These are phyloP conservation scores for Hypocreales sp. DNA, from an alignment of 2,329 filamentous ascomycete genomes.

Conservation along the genomic window DNA sequence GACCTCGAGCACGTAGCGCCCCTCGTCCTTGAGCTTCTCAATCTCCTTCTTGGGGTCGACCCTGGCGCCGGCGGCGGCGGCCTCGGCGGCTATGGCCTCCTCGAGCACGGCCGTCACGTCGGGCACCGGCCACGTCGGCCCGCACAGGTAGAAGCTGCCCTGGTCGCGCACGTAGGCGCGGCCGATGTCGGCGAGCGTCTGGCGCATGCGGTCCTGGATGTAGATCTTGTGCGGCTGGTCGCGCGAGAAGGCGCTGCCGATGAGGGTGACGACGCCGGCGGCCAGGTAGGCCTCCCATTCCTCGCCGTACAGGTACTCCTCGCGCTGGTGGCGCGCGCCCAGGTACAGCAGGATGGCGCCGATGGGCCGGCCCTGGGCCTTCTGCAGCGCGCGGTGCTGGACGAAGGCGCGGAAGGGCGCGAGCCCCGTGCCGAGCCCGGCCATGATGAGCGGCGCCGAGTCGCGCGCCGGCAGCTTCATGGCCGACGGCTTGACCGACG, in stretches of 20 bases:
- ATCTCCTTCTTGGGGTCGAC: slow-evolving; percentile 80
- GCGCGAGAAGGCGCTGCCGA: slow-evolving; percentile 87
- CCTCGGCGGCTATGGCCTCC: slow-evolving; percentile 75
- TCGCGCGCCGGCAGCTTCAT: slow-evolving; percentile 92
- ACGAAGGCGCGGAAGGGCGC: slow-evolving; percentile 99
- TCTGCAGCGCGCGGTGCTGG: slow-evolving; percentile 95
- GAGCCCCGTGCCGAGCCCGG: slow-evolving; percentile 91
- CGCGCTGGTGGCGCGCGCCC: slow-evolving; percentile 89
- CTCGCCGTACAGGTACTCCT: slow-evolving; percentile 97
- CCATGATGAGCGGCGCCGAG: slow-evolving; percentile 94
- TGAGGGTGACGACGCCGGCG: slow-evolving; percentile 83
- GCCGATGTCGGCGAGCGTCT: slow-evolving; percentile 69
- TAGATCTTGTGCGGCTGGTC: slow-evolving; percentile 99
- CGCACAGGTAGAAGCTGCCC: slow-evolving; percentile 92
- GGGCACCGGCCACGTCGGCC: slow-evolving; percentile 94
- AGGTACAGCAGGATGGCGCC: slow-evolving; percentile 90
- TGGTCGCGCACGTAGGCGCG: slow-evolving; percentile 77
- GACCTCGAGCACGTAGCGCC: slow-evolving; percentile 89
- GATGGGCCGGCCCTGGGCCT: slow-evolving; percentile 91
- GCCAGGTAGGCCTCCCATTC: slow-evolving; percentile 98
- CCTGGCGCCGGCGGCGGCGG: slow-evolving; percentile 57
- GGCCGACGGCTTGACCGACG: slow-evolving; percentile 91
- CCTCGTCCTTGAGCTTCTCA: slow-evolving; percentile 90
- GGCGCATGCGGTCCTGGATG: slow-evolving; percentile 94
- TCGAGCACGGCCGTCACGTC: slow-evolving; percentile 89